Evolutionary conservation across 2,329 filamentous ascomycete genomes (phyloP).

Genomic region (Hypomyces rosellus): DNA sequence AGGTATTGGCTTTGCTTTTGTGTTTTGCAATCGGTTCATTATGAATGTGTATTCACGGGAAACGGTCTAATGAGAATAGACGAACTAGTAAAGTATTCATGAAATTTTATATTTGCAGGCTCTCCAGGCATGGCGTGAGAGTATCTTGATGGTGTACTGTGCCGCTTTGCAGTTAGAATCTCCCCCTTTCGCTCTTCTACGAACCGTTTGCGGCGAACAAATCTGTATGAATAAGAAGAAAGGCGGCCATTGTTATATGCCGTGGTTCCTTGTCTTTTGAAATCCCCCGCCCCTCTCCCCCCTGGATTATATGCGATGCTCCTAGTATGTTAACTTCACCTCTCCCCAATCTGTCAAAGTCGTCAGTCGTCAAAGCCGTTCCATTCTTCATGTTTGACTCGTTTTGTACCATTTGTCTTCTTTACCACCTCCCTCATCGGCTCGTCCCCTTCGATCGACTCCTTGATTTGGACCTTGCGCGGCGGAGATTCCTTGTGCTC

Average conservation of each 20-base stretch:
- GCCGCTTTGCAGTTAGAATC: too few relatives aligned
- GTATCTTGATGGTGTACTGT: too few relatives aligned
- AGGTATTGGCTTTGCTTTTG: too few relatives aligned
- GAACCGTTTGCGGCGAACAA: too few relatives aligned
- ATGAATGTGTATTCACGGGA: background rate
- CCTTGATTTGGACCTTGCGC: conserved; percentile 24
- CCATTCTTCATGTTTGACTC: conserved; percentile 31
- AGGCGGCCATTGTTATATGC: background rate
- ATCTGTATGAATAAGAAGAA: background rate
- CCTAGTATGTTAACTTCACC: too few relatives aligned
- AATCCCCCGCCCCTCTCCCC: background rate
- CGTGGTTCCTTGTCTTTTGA: background rate
- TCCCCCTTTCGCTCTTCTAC: too few relatives aligned
- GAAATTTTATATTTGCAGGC: background rate
- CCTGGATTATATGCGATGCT: too few relatives aligned
- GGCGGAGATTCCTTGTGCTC: conserved; percentile 20
- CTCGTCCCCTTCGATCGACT: conserved; percentile 13
- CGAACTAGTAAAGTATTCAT: background rate
- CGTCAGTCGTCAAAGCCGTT: conserved; percentile 36
- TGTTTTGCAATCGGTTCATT: too few relatives aligned
- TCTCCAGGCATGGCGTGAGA: background rate
- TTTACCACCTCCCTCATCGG: conserved; percentile 10
- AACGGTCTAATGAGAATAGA: background rate
- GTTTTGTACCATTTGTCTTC: conserved; percentile 6
- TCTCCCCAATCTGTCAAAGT: background rate